Evolutionary conservation across 1,139 yeast genomes (phyloP).

Genomic region (Debaryomycetaceae sp.): DNA sequence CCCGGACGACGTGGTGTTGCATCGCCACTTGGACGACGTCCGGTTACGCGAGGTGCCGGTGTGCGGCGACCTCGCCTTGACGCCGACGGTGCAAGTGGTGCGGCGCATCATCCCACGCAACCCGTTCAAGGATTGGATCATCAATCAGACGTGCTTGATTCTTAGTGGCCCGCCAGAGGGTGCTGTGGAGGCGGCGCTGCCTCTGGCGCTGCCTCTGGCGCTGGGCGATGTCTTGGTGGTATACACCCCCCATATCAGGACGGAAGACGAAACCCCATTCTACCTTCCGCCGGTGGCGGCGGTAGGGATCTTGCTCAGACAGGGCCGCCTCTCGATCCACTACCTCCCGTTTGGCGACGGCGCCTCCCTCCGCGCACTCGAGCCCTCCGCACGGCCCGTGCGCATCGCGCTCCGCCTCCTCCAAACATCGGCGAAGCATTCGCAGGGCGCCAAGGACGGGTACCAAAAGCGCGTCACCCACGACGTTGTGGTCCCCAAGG

Average conservation of each 20-base stretch:
- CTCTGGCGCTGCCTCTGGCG: constrained; percentile 17
- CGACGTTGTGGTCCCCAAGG: constrained; percentile 80
- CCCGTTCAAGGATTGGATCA: constrained; percentile 76
- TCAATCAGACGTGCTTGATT: constrained; percentile 79
- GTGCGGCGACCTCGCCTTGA: constrained; percentile 33
- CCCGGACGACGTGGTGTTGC: constrained; percentile 34
- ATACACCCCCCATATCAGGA: constrained; percentile 69
- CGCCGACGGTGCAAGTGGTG: constrained; percentile 51
- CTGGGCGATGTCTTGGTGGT: constrained; percentile 47
- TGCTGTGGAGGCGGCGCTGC: constrained; percentile 3
- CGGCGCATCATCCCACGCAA: constrained; percentile 85
- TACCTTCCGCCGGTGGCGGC: constrained; percentile 81
- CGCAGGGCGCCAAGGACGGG: constrained; percentile 77
- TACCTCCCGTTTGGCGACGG: constrained; percentile 59
- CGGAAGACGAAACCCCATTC: constrained; percentile 69
- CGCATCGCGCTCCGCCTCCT: constrained; percentile 79
- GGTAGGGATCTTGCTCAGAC: constrained; percentile 65
- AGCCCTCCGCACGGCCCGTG: constrained; percentile 55
- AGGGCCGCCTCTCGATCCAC: constrained; percentile 64
- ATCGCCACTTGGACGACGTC: constrained; percentile 52
- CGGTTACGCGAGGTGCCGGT: constrained; percentile 45
- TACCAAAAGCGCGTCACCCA: constrained; percentile 86
- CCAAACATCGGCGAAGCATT: constrained; percentile 78
- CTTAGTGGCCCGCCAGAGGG: constrained; percentile 19
- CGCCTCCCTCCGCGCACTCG: constrained; percentile 27